These are phyloP conservation scores for Grosmannia serpens DNA, from an alignment of 2,329 filamentous ascomycete genomes.

Conservation along the genomic window DNA sequence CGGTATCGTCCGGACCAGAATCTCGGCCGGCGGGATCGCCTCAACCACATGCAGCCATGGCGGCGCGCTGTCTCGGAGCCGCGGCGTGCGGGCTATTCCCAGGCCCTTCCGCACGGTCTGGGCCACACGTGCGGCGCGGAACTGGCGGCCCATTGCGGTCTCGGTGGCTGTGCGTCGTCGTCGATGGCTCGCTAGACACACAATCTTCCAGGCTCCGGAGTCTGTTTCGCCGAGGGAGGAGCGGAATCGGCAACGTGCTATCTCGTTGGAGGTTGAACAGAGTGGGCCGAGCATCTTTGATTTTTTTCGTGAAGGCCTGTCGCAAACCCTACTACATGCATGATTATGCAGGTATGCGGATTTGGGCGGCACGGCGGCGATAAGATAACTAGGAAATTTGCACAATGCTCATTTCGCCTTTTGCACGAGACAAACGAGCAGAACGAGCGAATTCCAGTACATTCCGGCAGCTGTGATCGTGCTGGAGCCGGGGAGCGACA, in stretches of 20 bases:
- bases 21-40: slow-evolving; percentile 46
- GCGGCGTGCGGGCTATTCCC: slow-evolving; percentile 20
- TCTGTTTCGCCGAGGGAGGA: not conserved
- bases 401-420: not conserved
- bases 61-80: slow-evolving; percentile 21
- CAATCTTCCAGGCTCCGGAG: not conserved
- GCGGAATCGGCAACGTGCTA: not conserved
- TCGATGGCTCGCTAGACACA: not conserved
- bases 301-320: not conserved
- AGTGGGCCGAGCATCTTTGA: not conserved
- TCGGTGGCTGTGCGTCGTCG: not conserved
- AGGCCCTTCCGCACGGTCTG: slow-evolving; percentile 27
- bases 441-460: not conserved
- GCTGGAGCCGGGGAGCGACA: not conserved
- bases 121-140: slow-evolving; percentile 30
- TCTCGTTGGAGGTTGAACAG: not conserved
- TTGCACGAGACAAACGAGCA: not conserved
- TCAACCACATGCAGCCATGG: slow-evolving; percentile 41
- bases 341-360: slow-evolving; percentile 1
- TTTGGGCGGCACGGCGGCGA: not conserved
- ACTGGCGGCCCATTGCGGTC: slow-evolving; percentile 18
- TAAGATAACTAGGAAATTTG: not conserved
- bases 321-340: not conserved
- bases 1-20: slow-evolving; percentile 41
- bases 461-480: not conserved